Conservation (phyloP, 345 rosid genomes). For the Rhizophora mangle region DNA sequence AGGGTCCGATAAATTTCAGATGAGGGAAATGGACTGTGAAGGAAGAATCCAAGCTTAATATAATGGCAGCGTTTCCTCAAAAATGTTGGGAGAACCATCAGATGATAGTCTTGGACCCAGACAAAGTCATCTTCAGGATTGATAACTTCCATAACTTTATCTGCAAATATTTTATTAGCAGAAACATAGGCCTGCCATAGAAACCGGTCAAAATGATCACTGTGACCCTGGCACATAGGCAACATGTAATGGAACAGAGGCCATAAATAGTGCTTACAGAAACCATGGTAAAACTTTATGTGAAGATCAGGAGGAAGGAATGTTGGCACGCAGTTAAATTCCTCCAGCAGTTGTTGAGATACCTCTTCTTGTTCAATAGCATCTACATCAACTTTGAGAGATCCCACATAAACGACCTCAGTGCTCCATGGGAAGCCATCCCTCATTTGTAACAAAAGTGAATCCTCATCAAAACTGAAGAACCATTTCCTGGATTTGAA, state of each 20-base stretch:
- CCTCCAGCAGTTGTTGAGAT: constrained; percentile 37
- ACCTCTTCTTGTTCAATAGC: constrained; percentile 40
- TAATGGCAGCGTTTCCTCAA: constrained; percentile 38
- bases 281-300: constrained; percentile 37
- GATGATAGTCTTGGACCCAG: constrained; percentile 51
- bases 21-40: constrained; percentile 48
- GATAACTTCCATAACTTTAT: constrained; percentile 44
- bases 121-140: constrained; percentile 41
- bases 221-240: constrained; percentile 37
- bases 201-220: constrained; percentile 34
- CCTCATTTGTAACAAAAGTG: constrained; percentile 35
- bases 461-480: constrained; percentile 41
- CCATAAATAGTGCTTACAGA: constrained; percentile 50
- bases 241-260: constrained; percentile 53
- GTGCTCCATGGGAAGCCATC: constrained; percentile 35
- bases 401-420: constrained; percentile 40
- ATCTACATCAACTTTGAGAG: constrained; percentile 41
- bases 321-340: constrained; percentile 41
- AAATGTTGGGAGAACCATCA: constrained; percentile 46
- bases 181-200: constrained; percentile 46
- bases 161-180: constrained; percentile 43
- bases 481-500: constrained; percentile 28
- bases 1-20: constrained; percentile 46
- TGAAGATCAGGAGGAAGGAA: constrained; percentile 44
- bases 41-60: constrained; percentile 46